These are phyloP conservation scores for Hymenoscyphus fructigenus DNA, from an alignment of 2,329 filamentous ascomycete genomes.

Conservation along the genomic window DNA sequence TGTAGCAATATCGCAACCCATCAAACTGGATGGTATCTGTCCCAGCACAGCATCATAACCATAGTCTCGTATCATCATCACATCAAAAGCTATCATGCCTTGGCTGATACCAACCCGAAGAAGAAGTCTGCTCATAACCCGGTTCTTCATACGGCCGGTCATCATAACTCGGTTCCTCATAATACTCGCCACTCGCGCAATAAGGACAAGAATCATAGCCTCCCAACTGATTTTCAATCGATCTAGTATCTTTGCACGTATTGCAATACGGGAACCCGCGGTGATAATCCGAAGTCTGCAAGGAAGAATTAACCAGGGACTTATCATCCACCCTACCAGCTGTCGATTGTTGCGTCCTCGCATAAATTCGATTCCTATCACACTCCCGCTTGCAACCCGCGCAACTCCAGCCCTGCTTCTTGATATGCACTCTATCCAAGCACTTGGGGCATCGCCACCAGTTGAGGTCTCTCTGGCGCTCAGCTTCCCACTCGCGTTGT, in stretches of 20 bases:
- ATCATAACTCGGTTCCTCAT: neutral
- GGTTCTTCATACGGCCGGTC: neutral
- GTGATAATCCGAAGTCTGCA: neutral
- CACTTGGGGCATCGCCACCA: constrained; percentile 35
- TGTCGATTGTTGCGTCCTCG: neutral
- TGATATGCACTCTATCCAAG: constrained; percentile 23
- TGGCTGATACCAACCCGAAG: neutral
- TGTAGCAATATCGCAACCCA: neutral
- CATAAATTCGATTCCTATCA: constrained; percentile 22
- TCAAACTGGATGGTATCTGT: neutral
- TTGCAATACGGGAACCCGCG: neutral
- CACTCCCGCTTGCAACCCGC: constrained; percentile 27
- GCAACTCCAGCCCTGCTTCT: constrained; percentile 26
- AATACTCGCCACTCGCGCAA: neutral
- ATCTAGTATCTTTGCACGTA: neutral
- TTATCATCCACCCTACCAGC: neutral
- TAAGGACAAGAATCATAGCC: neutral
- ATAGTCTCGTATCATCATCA: neutral
- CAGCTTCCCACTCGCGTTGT: constrained; percentile 27
- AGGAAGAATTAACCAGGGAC: neutral
- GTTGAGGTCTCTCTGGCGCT: constrained; percentile 21
- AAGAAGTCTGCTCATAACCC: neutral
- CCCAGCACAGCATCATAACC: neutral
- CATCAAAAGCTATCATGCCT: neutral
- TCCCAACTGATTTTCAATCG: neutral